Evolutionary conservation across 305 asterid genomes (phyloP).

Genomic region (Fraxinus dipetala): DNA sequence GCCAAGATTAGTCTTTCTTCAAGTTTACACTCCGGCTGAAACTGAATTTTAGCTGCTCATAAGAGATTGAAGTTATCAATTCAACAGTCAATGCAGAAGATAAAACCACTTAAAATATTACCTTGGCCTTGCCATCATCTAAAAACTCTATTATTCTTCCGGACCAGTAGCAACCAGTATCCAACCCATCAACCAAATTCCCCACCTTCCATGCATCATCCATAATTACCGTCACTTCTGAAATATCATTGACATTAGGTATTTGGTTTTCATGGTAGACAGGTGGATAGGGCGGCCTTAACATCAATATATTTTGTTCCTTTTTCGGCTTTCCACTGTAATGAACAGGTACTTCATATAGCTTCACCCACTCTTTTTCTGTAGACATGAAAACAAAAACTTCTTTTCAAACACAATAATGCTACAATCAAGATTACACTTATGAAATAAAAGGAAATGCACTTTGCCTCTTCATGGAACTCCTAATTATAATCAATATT

Average conservation of each 20-base stretch:
- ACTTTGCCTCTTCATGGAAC: slow-evolving; percentile 4
- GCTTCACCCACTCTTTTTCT: slow-evolving; percentile 43
- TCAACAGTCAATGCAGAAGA: slow-evolving; percentile 12
- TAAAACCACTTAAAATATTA: slow-evolving; percentile 28
- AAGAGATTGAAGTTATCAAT: not conserved
- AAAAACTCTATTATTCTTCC: slow-evolving; percentile 51
- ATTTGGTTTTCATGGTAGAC: slow-evolving; percentile 26
- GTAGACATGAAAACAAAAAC: slow-evolving; percentile 26
- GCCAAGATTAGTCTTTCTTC: not conserved
- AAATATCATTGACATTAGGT: slow-evolving; percentile 32
- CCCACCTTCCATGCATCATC: slow-evolving; percentile 61
- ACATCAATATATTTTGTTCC: slow-evolving; percentile 39
- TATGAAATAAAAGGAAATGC: not conserved
- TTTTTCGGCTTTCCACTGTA: slow-evolving; percentile 21
- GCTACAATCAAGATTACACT: not conserved
- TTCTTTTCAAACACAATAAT: slow-evolving; percentile 1
- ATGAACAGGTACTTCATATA: slow-evolving; percentile 37
- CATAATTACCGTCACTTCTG: slow-evolving; percentile 46
- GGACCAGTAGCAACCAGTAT: slow-evolving; percentile 58
- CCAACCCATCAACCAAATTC: slow-evolving; percentile 69
- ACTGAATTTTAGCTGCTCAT: not conserved
- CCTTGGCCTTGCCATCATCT: slow-evolving; percentile 54
- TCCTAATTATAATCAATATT: not conserved
- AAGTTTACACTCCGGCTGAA: not conserved
- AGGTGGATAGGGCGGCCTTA: slow-evolving; percentile 68